Evolutionary conservation across 257 asterid genomes (phyloP).

Genomic region (Coffea eugenioides): DNA sequence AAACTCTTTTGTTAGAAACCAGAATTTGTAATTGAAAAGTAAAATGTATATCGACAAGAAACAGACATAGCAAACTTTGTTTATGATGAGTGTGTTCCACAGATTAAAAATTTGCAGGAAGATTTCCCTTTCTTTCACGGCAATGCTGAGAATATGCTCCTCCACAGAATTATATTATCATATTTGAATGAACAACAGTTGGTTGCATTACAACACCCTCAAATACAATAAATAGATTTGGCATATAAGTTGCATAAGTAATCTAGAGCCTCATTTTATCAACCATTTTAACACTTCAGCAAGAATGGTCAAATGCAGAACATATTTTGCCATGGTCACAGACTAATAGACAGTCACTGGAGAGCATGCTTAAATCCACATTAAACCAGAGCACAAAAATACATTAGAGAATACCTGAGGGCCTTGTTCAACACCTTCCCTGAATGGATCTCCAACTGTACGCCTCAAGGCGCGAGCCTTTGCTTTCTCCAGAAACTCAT

Average conservation of each 20-base stretch:
- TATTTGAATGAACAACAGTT: too few species aligned
- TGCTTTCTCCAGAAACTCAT: conserved; percentile 83
- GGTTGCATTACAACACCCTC: too few species aligned
- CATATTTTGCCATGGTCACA: neutral
- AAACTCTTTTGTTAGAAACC: too few species aligned
- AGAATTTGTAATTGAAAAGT: too few species aligned
- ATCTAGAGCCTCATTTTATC: neutral
- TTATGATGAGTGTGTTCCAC: too few species aligned
- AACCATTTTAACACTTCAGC: neutral
- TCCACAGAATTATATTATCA: neutral
- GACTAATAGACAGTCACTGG: neutral
- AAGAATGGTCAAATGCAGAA: neutral
- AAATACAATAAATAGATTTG: too few species aligned
- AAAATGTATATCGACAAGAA: neutral
- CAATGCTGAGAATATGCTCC: neutral
- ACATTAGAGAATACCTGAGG: conserved; percentile 64
- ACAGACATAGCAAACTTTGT: too few species aligned
- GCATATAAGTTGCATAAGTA: neutral
- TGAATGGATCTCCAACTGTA: conserved; percentile 94
- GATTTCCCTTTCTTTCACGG: too few species aligned
- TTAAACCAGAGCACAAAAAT: neutral
- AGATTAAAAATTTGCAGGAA: too few species aligned
- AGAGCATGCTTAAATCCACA: neutral
- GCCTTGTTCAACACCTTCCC: conserved; percentile 78
- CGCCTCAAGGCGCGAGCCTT: conserved; percentile 69